phyloP scores from a whole-genome alignment of 805 yeast genomes.

The Peterozyma toletana region DNA sequence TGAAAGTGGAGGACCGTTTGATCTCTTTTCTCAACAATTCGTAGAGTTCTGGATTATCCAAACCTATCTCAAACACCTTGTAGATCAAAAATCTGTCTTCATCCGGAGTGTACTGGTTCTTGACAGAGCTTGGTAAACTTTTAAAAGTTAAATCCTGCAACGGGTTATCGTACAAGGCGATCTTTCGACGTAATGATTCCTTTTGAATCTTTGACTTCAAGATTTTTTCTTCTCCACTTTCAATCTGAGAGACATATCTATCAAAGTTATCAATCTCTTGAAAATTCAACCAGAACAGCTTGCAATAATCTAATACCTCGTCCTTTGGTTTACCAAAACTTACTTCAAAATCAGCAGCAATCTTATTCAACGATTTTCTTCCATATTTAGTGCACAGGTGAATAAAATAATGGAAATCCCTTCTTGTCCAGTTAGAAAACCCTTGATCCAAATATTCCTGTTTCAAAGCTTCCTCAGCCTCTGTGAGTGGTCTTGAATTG shows the following conservation, averaged over 20 bases:
- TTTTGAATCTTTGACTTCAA: conserved; percentile 60
- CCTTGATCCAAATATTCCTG: conserved; percentile 58
- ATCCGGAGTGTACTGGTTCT: conserved; percentile 72
- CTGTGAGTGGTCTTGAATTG: conserved; percentile 74
- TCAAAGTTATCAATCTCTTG: conserved; percentile 86
- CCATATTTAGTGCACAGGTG: conserved; percentile 73
- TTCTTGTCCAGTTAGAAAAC: conserved; percentile 74
- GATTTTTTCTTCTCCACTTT: conserved; percentile 82
- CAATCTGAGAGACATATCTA: conserved; percentile 71
- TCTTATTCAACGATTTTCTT: conserved; percentile 60
- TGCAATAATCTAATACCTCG: conserved; percentile 72
- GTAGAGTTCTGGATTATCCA: conserved; percentile 71
- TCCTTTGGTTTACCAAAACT: conserved; percentile 58
- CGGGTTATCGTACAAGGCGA: conserved; percentile 67
- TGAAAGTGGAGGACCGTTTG: conserved; percentile 66
- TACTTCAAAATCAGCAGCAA: conserved; percentile 66
- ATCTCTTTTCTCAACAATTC: conserved; percentile 75
- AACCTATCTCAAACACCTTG: conserved; percentile 72
- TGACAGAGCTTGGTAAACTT: conserved; percentile 63
- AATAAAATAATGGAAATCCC: conserved; percentile 82
- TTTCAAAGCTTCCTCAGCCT: conserved; percentile 67
- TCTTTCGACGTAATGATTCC: conserved; percentile 71
- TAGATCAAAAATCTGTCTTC: conserved; percentile 86
- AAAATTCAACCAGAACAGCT: conserved; percentile 74
- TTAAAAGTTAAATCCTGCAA: conserved; percentile 68